These are phyloP conservation scores for Umbelopsis sp. DNA, from an alignment of 192 early-diverging fungal genomes.

Conservation along the genomic window DNA sequence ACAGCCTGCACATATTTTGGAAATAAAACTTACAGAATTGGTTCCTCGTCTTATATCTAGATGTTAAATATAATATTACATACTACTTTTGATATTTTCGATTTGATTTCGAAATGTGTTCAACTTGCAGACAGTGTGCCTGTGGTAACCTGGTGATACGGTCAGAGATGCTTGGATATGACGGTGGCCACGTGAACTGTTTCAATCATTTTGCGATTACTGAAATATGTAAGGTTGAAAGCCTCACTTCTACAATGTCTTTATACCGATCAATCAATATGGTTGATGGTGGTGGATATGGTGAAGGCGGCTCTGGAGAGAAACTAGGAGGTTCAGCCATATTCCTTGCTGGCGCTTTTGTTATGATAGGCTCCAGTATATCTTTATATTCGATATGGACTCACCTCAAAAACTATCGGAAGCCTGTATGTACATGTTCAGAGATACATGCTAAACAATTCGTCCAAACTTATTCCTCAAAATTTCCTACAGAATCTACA, in stretches of 20 bases:
- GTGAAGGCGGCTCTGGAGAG: conserved; percentile 48
- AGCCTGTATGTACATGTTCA: conserved; percentile 46
- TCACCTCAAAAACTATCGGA: conserved; percentile 61
- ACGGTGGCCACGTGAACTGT: conserved; percentile 2
- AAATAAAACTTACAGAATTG: neutral
- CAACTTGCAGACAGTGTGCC: neutral
- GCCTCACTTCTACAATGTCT: neutral
- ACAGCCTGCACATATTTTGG: too few relatives aligned
- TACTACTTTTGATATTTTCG: neutral
- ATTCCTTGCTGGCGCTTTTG: conserved; percentile 49
- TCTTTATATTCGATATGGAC: conserved; percentile 55
- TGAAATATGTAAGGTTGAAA: neutral
- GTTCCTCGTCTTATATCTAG: neutral
- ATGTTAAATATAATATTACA: neutral
- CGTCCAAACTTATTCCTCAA: neutral
- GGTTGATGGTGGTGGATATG: conserved; percentile 28
- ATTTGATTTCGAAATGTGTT: neutral
- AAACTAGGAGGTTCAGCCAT: conserved; percentile 43
- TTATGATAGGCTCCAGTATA: conserved; percentile 46
- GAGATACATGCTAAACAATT: neutral
- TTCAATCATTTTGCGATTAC: neutral
- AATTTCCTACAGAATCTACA: conserved; percentile 46
- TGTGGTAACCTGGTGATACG: neutral
- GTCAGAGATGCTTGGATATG: neutral
- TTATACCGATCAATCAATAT: conserved; percentile 1